Evolutionary conservation across 1,139 yeast genomes (phyloP).

Genomic region (Pneumocystis carinii): DNA sequence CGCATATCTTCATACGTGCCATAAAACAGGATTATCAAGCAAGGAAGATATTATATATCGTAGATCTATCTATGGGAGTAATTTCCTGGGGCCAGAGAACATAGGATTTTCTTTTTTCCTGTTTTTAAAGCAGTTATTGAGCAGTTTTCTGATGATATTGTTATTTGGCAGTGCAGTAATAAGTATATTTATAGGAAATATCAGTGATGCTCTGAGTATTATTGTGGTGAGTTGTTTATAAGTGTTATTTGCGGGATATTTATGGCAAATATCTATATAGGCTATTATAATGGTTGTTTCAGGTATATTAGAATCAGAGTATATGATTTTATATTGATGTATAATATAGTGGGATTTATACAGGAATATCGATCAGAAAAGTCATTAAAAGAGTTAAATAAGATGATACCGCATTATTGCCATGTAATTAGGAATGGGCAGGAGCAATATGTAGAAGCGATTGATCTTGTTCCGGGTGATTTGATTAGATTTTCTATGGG

Average conservation of each 20-base stretch:
- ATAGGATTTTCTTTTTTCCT: slow-evolving; percentile 57
- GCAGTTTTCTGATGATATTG: slow-evolving; percentile 74
- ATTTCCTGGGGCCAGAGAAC: slow-evolving; percentile 59
- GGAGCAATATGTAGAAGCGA: slow-evolving; percentile 65
- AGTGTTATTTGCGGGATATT: not conserved
- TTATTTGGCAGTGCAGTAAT: slow-evolving; percentile 77
- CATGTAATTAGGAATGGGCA: slow-evolving; percentile 66
- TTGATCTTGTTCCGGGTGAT: slow-evolving; percentile 85
- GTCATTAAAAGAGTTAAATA: slow-evolving; percentile 77
- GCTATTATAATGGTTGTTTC: not conserved
- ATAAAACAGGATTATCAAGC: not conserved
- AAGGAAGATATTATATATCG: slow-evolving; percentile 26
- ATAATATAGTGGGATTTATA: slow-evolving; percentile 59
- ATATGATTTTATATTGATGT: not conserved
- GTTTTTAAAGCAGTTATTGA: slow-evolving; percentile 65
- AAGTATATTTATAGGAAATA: slow-evolving; percentile 79
- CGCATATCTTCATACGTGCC: not conserved
- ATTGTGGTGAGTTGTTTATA: not conserved
- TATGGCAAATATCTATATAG: not conserved
- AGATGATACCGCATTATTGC: slow-evolving; percentile 86
- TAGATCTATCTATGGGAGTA: slow-evolving; percentile 58
- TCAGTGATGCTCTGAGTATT: slow-evolving; percentile 70
- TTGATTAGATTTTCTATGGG: slow-evolving; percentile 78
- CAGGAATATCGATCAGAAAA: slow-evolving; percentile 93
- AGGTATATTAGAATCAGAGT: not conserved